Percentiles rank a stretch among this genome's conserved stretches.
phyloP scores from a whole-genome alignment of 2,329 filamentous ascomycete species.

The Aspergillus sp. region DNA sequence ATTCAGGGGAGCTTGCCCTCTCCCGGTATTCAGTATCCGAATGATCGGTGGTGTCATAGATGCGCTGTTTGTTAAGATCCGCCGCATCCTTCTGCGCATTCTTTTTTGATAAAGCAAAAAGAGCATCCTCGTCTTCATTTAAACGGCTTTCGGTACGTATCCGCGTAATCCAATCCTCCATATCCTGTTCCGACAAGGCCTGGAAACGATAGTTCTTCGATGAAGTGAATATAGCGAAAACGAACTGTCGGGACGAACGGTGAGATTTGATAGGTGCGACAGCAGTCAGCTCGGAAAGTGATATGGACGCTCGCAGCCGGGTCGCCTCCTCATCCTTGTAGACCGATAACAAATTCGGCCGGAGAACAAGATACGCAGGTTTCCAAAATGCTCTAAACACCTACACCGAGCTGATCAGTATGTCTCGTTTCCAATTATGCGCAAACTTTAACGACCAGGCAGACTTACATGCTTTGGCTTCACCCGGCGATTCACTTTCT shows the following conservation, averaged over 20 bases:
- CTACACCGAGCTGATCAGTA: slow-evolving; percentile 22
- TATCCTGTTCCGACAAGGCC: slow-evolving; percentile 70
- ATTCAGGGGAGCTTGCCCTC: slow-evolving; percentile 37
- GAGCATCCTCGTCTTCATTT: slow-evolving; percentile 84
- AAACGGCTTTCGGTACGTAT: slow-evolving; percentile 79
- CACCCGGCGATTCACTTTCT: slow-evolving; percentile 82
- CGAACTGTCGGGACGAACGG: slow-evolving; percentile 79
- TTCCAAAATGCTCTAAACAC: slow-evolving; percentile 76
- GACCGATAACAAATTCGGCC: slow-evolving; percentile 84
- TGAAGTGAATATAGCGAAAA: slow-evolving; percentile 91
- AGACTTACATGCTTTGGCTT: slow-evolving; percentile 81
- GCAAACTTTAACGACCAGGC: slow-evolving; percentile 4
- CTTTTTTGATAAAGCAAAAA: slow-evolving; percentile 51
- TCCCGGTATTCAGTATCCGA: slow-evolving; percentile 40
- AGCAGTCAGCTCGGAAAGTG: slow-evolving; percentile 85
- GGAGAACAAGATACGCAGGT: slow-evolving; percentile 80
- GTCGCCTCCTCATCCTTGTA: slow-evolving; percentile 92
- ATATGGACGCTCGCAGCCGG: slow-evolving; percentile 84
- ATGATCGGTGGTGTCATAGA: slow-evolving; percentile 43
- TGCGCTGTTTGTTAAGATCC: slow-evolving; percentile 27
- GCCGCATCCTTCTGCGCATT: slow-evolving; percentile 21
- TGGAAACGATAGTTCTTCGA: slow-evolving; percentile 91
- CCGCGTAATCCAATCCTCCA: slow-evolving; percentile 79
- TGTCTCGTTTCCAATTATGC: slow-evolving; percentile 7
- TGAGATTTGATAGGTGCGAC: slow-evolving; percentile 85